Base-by-base conservation (phyloP, 495 filamentous ascomycete genomes). In the Lepidopterella palustris region DNA sequence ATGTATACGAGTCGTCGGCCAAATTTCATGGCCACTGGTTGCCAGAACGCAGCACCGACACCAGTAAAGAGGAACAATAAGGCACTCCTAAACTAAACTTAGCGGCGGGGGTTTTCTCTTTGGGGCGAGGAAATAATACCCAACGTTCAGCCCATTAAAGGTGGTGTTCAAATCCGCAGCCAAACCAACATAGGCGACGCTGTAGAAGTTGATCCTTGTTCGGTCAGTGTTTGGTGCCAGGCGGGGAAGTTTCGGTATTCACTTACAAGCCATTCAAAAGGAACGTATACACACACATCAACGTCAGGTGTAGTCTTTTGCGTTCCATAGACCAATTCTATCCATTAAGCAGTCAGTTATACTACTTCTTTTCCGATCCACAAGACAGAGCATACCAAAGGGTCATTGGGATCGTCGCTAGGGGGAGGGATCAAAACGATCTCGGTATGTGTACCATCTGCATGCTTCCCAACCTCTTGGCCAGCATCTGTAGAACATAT, bases 351-450 rank as follows among this genome's bases (percentile, higher is more conserved):
- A 29, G 35, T 11, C 39, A n/a, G 20, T 9, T 9, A 2, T n/a
- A 11, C 4, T 26, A 21, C 21, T 24, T 20, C 1, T 15, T 25
- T 9, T 5, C 18, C 4, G 11, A 18, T n/a, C 5, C 1, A 56
- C 1, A 3, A 21, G 5, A 8, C 4, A 2, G 10, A 57, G n/a
- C 55, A 10, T 24, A 57, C 55, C 27, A 59, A 31, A 27, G 57
- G 57, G 39, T 59, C 57, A 35, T 59, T 59, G 0, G 57, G 57
- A 39, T 59, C 57, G 11, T 59, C 57, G 10, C 42, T 35, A 3
- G 57, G 57, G 23, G 35, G 57, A 15, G 57, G 57, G 2, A 59
- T 32, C 9, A 59, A 39, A 15, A 59, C 35, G 10, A 59, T 27
- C 23, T 59, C 28, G n/a, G 57, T 40, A 26, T 53, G 45, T 26